These are phyloP conservation scores for Brasenia schreberi DNA, from an alignment of 164 flowering plant genomes.

Conservation along the genomic window DNA sequence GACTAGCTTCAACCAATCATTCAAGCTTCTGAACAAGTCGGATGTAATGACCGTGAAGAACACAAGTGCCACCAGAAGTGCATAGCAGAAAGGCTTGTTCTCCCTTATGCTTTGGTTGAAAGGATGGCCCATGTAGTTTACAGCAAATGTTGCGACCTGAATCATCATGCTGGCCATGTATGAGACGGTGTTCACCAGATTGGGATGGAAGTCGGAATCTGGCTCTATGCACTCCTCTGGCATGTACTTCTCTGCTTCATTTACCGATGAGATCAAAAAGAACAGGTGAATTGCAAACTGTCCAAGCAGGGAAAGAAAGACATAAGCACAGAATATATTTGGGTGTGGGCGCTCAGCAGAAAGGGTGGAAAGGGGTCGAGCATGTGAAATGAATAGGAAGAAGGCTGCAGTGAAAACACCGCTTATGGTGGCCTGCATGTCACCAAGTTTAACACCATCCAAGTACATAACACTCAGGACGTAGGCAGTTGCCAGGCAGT, in stretches of 20 bases:
- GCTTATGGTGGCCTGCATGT: slow-evolving; percentile 91
- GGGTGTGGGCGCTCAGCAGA: slow-evolving; percentile 88
- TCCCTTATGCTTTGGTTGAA: slow-evolving; percentile 87
- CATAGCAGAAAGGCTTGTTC: slow-evolving; percentile 75
- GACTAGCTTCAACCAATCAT: slow-evolving; percentile 74
- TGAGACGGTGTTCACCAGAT: slow-evolving; percentile 90
- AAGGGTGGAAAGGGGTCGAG: slow-evolving; percentile 75
- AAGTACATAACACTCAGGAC: slow-evolving; percentile 90
- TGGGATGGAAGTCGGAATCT: slow-evolving; percentile 86
- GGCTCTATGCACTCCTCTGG: slow-evolving; percentile 97
- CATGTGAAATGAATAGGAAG: slow-evolving; percentile 93
- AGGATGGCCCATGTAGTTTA: slow-evolving; percentile 98
- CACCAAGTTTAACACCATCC: slow-evolving; percentile 96
- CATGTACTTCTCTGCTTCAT: slow-evolving; percentile 87
- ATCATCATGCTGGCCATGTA: slow-evolving; percentile 97
- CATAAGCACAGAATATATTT: slow-evolving; percentile 71
- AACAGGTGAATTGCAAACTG: slow-evolving; percentile 71
- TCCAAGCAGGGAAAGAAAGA: slow-evolving; percentile 75
- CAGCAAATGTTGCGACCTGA: slow-evolving; percentile 96
- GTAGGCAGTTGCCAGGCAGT: slow-evolving; percentile 96
- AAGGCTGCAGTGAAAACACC: slow-evolving; percentile 95
- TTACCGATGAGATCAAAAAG: slow-evolving; percentile 74
- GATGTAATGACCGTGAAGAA: slow-evolving; percentile 75
- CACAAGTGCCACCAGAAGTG: slow-evolving; percentile 56
- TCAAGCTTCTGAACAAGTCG: slow-evolving; percentile 67